Base-by-base conservation (phyloP, 331 rosid genomes). In the Acacia pycnantha region DNA sequence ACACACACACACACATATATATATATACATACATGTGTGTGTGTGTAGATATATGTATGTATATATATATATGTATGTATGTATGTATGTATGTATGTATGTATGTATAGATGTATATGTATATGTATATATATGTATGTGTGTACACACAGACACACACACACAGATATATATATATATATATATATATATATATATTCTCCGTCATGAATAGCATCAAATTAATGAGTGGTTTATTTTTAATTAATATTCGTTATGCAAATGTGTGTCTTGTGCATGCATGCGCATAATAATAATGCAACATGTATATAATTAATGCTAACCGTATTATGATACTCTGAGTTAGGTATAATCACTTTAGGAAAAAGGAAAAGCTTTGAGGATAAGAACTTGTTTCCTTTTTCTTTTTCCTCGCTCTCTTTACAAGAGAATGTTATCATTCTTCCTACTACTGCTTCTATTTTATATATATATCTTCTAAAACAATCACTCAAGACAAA, bases 331-430 rank as follows among this genome's bases (percentile, higher is more conserved):
- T 29, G 8, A 9, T 56, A 21, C 10, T 61, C 5, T 14, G 11
- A 66, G 83, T 85, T 85, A 82, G 88, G 88, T 85, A 74, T 14
- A 78, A 47, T 71, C 27, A 33, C 64, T 35, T 64, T 46, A 78
- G 10, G 59, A 48, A 73, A 1, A 81, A 47, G 70, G 40, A 74
- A 46, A 24, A 26, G 61, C 43, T 81, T 85, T 81, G 35, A 27
- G 67, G 53, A 68, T 62, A 62, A 77, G 73, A 29, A 18, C 54
- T 27, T 59, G 33, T 59, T 12, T 5, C 59, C 26, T 74, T 33
- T 24, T 6, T 11, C 24, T 46, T 61, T 31, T 46, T 46, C 9
- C 24, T 2, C 15, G 1, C 27, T 0, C 47, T 67, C 4, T 35
- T 0, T 37, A 37, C 40, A 6, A 70, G 76, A 44, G 12, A 6